Evolutionary conservation across 495 filamentous ascomycete genomes (phyloP), one percentile per base, ranked within the genome.

Genomic region (Neurospora sp.): DNA sequence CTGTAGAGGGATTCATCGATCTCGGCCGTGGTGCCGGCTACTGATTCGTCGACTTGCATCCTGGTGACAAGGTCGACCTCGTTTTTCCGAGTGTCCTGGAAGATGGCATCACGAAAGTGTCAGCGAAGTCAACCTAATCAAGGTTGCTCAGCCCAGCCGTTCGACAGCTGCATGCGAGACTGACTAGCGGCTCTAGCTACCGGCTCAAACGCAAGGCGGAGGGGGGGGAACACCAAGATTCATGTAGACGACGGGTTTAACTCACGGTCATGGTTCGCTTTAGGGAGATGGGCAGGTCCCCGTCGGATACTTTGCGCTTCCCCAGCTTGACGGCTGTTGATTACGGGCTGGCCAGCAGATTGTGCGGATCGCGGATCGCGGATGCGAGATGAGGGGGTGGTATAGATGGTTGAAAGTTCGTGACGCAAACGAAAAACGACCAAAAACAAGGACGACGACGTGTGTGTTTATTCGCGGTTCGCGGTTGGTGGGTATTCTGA

Each of bases 1-100:
- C 94, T 97, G 87, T 99, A 99, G 74, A 99, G 88, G 70, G 92
- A 93, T 83, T 99, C 96, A 81, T 99, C 96, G 83, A 99, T 98
- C 76, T 96, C 88, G 78, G 82, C 84, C 41, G 79, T 80, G 35
- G 81, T 80, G 68, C 82, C 83, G 68, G 82, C 81, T 27, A 83
- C 79, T 71, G 87, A 86, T 75, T 86, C 88, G 82, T 97, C 93
- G 74, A 96, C 87, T 84, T 97, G 89, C 92, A 97, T 94, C 73
- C 89, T 89, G 83, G 86, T 87, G 80, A 93, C 91, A 86, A 87
- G 86, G 74, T 87, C 86, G 80, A 88, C 83, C 76, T 86, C 85
- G 77, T 83, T 81, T 76, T 83, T 81, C 74, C 79, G 83, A 70
- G 77, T 75, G 72, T 83, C 83, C 84, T 84, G 68, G 9, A 20